phyloP scores from a whole-genome alignment of 768 basidiomycete genomes.

The Boletus patriciae region DNA sequence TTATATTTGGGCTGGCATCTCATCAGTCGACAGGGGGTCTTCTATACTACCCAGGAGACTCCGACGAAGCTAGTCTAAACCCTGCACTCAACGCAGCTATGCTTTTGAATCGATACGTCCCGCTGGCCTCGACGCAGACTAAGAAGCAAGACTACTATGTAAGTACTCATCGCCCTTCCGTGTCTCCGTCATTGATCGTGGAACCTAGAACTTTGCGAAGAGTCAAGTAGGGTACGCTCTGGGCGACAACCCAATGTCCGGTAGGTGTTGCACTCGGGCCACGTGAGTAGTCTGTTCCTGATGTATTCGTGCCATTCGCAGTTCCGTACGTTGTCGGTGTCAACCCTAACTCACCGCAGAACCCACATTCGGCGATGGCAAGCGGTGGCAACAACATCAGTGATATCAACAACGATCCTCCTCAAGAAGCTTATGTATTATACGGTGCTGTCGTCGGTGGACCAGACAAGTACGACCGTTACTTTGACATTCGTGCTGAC shows the following conservation, averaged over 20 bases:
- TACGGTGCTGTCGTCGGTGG: constrained; percentile 92
- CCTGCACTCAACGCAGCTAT: constrained; percentile 87
- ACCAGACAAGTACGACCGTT: constrained; percentile 72
- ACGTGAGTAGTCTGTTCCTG: not conserved
- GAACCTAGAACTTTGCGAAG: constrained; percentile 64
- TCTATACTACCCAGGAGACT: constrained; percentile 81
- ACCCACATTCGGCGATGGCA: constrained; percentile 89
- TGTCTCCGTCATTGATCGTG: constrained; percentile 7
- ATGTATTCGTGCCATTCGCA: not conserved
- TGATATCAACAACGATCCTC: constrained; percentile 70
- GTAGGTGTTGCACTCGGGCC: constrained; percentile 39
- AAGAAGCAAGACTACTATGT: constrained; percentile 65
- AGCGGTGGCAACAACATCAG: constrained; percentile 75
- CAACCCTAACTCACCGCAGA: constrained; percentile 87
- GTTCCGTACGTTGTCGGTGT: constrained; percentile 74
- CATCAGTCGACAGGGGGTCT: constrained; percentile 59
- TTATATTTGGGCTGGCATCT: not conserved
- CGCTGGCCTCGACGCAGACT: constrained; percentile 60
- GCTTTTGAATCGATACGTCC: constrained; percentile 75
- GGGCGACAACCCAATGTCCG: constrained; percentile 88
- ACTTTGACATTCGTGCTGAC: constrained; percentile 83
- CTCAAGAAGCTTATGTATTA: constrained; percentile 68
- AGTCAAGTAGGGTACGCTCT: constrained; percentile 78
- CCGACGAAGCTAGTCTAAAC: constrained; percentile 75
- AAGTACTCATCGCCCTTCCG: constrained; percentile 13